Percentiles rank a stretch among this genome's conserved stretches.
These are phyloP conservation scores for Vicia villosa DNA, from an alignment of 306 rosid species.

Conservation along the genomic window DNA sequence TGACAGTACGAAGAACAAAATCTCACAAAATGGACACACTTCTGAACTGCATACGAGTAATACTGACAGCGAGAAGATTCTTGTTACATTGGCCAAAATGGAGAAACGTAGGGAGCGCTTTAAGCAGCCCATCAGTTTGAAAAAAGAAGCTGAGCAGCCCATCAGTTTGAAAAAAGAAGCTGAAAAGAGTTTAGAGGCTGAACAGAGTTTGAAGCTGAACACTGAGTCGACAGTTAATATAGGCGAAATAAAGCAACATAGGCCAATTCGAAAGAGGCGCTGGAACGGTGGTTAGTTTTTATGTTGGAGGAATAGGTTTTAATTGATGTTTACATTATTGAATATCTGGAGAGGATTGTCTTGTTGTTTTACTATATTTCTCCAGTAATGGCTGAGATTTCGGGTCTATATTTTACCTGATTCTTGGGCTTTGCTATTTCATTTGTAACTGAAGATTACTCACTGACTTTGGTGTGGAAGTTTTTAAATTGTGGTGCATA, in stretches of 20 bases:
- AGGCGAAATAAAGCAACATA: slow-evolving; percentile 47
- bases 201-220: slow-evolving; percentile 37
- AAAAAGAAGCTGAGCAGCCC: slow-evolving; percentile 60
- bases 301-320: slow-evolving; percentile 12
- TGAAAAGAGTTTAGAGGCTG: slow-evolving; percentile 43
- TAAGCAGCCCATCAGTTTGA: slow-evolving; percentile 56
- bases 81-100: slow-evolving; percentile 69
- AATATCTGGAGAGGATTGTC: neutral
- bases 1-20: slow-evolving; percentile 32
- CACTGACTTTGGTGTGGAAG: neutral
- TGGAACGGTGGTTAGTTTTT: slow-evolving; percentile 51
- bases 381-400: slow-evolving; percentile 15
- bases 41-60: slow-evolving; percentile 31
- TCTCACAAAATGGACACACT: slow-evolving; percentile 19
- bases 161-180: slow-evolving; percentile 50
- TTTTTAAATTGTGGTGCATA: slow-evolving; percentile 1
- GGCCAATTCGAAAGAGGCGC: slow-evolving; percentile 71
- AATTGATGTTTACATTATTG: slow-evolving; percentile 7
- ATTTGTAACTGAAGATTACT: neutral
- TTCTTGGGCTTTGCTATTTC: neutral
- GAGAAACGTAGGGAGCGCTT: slow-evolving; percentile 84
- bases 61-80: slow-evolving; percentile 57
- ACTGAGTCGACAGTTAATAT: slow-evolving; percentile 39
- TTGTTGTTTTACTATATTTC: neutral
- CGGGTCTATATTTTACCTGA: neutral